These are phyloP conservation scores for Fraxinus baroniana DNA, from an alignment of 305 asterid genomes.

Conservation along the genomic window DNA sequence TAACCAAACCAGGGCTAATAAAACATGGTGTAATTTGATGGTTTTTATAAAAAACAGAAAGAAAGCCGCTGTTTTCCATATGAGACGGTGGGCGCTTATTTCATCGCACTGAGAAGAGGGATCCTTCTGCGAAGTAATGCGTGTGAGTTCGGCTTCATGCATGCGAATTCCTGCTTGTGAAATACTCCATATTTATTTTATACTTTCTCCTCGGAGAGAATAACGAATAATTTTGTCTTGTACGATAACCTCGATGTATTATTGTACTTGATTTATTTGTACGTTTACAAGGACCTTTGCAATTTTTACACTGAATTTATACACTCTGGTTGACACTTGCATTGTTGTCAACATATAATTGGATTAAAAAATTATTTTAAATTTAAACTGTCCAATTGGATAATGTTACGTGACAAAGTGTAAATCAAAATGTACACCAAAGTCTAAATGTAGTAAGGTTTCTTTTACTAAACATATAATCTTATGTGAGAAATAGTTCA, in stretches of 20 bases:
- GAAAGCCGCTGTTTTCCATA: neutral
- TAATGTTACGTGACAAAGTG: too few species aligned
- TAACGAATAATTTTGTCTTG: neutral
- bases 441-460: too few species aligned
- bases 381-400: too few species aligned
- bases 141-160: neutral
- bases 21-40: neutral
- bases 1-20: neutral
- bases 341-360: too few species aligned
- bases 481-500: too few species aligned
- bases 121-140: neutral
- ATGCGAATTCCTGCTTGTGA: neutral
- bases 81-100: neutral
- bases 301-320: too few species aligned
- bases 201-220: neutral
- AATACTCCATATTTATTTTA: neutral
- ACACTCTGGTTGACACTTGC: too few species aligned
- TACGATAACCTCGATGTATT: neutral
- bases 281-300: too few species aligned
- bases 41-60: neutral
- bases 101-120: neutral
- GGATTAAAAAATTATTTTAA: too few species aligned
- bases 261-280: neutral
- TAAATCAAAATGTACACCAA: too few species aligned
- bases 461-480: too few species aligned